These are phyloP conservation scores for Monilinia vaccinii-corymbosi DNA, from an alignment of 2,329 filamentous ascomycete species.

Conservation along the genomic window DNA sequence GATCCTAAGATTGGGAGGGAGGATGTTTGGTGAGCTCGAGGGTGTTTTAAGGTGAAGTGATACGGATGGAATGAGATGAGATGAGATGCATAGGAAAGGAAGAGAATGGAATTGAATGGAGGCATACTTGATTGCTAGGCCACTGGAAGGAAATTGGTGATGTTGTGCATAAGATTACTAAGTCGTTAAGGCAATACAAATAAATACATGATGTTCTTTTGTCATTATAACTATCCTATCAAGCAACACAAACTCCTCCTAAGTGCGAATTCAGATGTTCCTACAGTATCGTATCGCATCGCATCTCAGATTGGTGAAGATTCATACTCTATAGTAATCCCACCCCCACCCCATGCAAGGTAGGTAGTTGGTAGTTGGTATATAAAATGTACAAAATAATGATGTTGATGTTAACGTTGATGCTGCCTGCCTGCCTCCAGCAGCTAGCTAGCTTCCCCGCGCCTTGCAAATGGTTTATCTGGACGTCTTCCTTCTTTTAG, in stretches of 20 bases:
- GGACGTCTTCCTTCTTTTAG: too few species aligned
- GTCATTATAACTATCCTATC: not conserved
- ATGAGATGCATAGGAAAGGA: not conserved
- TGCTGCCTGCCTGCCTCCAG: too few species aligned
- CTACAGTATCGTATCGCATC: not conserved
- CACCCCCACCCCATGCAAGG: too few species aligned
- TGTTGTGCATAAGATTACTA: not conserved
- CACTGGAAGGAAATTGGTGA: not conserved
- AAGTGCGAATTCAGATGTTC: too few species aligned
- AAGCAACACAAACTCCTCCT: too few species aligned
- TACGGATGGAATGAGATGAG: not conserved
- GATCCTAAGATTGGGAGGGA: not conserved
- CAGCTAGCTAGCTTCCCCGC: too few species aligned
- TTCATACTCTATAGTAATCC: too few species aligned
- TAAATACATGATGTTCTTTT: constrained; percentile 9
- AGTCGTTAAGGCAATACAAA: constrained; percentile 3
- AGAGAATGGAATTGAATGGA: not conserved
- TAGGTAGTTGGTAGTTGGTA: too few species aligned
- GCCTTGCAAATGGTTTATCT: too few species aligned
- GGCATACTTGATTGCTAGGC: not conserved
- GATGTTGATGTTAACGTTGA: too few species aligned
- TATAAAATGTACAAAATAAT: too few species aligned
- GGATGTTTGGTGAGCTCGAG: not conserved
- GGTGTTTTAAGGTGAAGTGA: not conserved
- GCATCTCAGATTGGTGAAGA: not conserved